Conservation (phyloP, 257 asterid species). For the Asclepias syriaca region DNA sequence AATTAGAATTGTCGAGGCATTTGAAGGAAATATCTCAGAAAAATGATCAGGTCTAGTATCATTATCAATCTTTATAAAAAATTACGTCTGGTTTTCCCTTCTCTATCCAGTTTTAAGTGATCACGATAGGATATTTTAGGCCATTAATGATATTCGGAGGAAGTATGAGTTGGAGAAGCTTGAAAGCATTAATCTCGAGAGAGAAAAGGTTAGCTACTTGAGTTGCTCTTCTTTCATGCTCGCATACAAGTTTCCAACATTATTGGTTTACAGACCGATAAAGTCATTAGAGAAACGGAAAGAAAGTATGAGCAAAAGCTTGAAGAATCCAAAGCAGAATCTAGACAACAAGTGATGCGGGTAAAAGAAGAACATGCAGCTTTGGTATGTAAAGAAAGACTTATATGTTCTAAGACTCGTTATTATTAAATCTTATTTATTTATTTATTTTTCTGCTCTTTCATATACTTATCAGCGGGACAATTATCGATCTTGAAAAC, state of each 20-base stretch:
- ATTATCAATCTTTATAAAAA: not conserved
- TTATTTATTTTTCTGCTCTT: not conserved
- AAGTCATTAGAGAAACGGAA: slow-evolving; percentile 57
- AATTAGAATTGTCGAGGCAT: slow-evolving; percentile 82
- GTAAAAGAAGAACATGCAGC: slow-evolving; percentile 80
- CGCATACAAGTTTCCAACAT: slow-evolving; percentile 14
- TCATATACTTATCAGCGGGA: not conserved
- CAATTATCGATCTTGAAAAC: slow-evolving; percentile 3
- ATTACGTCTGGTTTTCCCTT: slow-evolving; percentile 1
- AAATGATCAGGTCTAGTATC: slow-evolving; percentile 72
- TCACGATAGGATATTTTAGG: slow-evolving; percentile 46
- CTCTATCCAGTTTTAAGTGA: slow-evolving; percentile 22
- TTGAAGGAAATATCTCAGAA: slow-evolving; percentile 92
- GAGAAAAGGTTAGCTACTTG: slow-evolving; percentile 61
- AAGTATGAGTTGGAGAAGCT: slow-evolving; percentile 86
- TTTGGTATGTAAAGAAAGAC: slow-evolving; percentile 43
- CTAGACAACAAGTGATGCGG: slow-evolving; percentile 49
- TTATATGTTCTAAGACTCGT: not conserved
- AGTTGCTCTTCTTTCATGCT: not conserved
- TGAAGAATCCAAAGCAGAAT: slow-evolving; percentile 64
- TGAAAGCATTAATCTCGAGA: slow-evolving; percentile 65
- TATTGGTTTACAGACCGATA: slow-evolving; percentile 57
- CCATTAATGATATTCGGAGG: slow-evolving; percentile 76
- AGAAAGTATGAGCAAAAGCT: slow-evolving; percentile 54
- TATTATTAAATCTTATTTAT: too few relatives aligned